These are phyloP conservation scores for Singerocomus inundabilis DNA, from an alignment of 1,284 basidiomycete genomes.

Conservation along the genomic window DNA sequence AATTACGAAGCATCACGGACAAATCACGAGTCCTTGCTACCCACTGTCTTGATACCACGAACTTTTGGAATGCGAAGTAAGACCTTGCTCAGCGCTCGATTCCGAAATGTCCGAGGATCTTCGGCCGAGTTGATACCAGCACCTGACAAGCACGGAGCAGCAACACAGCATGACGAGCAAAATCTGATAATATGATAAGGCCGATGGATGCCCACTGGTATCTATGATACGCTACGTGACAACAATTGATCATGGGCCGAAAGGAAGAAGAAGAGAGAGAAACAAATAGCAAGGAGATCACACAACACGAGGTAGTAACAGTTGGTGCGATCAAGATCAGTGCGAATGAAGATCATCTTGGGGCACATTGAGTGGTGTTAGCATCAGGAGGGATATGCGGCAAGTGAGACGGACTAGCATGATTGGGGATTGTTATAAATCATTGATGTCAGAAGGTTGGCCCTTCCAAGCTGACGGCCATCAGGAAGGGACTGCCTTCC, in stretches of 20 bases:
- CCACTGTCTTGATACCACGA: no score
- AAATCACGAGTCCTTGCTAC: no score
- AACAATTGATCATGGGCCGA: conserved; percentile 16
- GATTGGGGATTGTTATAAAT: conserved; percentile 7
- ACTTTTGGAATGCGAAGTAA: neutral
- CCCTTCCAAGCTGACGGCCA: no score
- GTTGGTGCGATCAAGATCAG: conserved; percentile 27
- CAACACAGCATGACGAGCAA: no score
- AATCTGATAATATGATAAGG: no score
- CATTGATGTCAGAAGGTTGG: no score
- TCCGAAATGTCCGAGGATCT: neutral
- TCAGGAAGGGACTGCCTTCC: no score
- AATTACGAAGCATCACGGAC: no score
- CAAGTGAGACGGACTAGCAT: conserved; percentile 6
- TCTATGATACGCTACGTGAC: conserved; percentile 35
- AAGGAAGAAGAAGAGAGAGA: conserved; percentile 17
- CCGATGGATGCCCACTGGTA: conserved; percentile 19
- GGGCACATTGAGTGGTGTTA: conserved; percentile 20
- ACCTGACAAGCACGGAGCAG: neutral
- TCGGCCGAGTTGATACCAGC: neutral
- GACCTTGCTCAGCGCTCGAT: neutral
- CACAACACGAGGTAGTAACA: conserved; percentile 3
- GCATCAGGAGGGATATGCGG: conserved; percentile 12
- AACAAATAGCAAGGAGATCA: conserved; percentile 17
- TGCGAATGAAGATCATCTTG: conserved; percentile 27